Base-by-base conservation (phyloP, 345 rosid genomes). In the Geranium brycei region DNA sequence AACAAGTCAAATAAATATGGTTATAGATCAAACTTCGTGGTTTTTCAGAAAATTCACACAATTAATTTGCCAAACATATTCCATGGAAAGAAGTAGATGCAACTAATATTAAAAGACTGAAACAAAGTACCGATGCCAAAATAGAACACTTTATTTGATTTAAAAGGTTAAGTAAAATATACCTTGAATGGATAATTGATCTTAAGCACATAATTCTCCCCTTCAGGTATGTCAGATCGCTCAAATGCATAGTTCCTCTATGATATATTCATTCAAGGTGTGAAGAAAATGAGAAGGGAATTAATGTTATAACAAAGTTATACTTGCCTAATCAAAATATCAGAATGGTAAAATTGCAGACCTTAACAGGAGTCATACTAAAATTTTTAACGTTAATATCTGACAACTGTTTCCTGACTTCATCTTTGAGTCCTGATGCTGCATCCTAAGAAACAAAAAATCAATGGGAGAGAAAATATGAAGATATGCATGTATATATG, bases 161-260 rank as follows among this genome's bases (percentile, higher is more conserved):
- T 10, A 28, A 63, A 71, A 31, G 35, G 58, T 68, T 41, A 38
- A 40, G 19, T 31, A 19, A 40, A 55, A 31, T 51, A 14, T 82
- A 93, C 99, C 99, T 88, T 87, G 81, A 86, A 90, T 64, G 99
- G 82, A 70, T 93, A 93, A 73, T 79, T 90, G 72, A 93, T 84
- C 79, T 93, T 90, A 67, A 93, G 79, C 17, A 82, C 87, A 75
- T 85, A 90, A 72, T 82, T 89, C 77, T 93, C 95, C 31, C 96
- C 96, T 31, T 66, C 51, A 73, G 95, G 91, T 63, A 93, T 79
- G 69, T 88, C 96, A 66, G 81, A 69, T 70, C 86, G 76, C 74
- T 88, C 95, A 59, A 93, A 90, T 28, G 96, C 95, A 82, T 88
- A 88, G 38, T 70, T 87, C 78, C 99, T 83, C 99, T 93, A 84